Conservation (phyloP, 129 eudicot genomes). For the Glebionis coronaria region DNA sequence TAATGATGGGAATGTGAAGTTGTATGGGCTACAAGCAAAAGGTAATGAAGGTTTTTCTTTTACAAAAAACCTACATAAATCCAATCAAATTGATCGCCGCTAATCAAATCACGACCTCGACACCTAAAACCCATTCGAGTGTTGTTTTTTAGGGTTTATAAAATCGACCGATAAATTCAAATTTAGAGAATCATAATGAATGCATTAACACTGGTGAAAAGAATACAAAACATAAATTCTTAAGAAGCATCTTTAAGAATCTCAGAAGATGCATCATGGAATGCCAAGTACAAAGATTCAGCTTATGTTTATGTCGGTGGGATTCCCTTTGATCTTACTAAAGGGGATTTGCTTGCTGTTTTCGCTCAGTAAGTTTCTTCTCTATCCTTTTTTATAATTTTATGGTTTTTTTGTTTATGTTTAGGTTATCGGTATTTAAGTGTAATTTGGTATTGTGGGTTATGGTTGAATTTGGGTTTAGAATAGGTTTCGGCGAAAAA, state of each 20-base stretch:
- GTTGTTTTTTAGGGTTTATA: no score
- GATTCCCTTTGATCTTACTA: slow-evolving; percentile 82
- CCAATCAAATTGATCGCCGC: no score
- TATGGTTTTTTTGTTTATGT: neutral
- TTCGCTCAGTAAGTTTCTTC: slow-evolving; percentile 67
- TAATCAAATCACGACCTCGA: no score
- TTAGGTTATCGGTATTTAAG: neutral
- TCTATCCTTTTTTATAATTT: neutral
- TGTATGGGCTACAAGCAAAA: no score
- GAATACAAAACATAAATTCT: slow-evolving; percentile 81
- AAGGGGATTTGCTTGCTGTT: slow-evolving; percentile 92
- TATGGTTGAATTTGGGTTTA: no score
- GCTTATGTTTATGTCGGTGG: slow-evolving; percentile 92
- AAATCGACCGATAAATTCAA: no score
- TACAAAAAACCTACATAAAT: no score
- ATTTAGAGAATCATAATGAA: slow-evolving; percentile 33
- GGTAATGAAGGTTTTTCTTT: no score
- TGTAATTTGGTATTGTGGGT: neutral
- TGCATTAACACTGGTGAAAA: slow-evolving; percentile 86
- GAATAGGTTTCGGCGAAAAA: no score
- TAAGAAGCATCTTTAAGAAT: slow-evolving; percentile 81
- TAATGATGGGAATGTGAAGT: no score
- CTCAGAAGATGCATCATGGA: slow-evolving; percentile 96
- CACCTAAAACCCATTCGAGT: no score
- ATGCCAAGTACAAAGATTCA: slow-evolving; percentile 79